Evolutionary conservation across 192 early-diverging fungal genomes (phyloP), one percentile per base, ranked within the genome.

Genomic region (Fimicolochytrium jonesii): DNA sequence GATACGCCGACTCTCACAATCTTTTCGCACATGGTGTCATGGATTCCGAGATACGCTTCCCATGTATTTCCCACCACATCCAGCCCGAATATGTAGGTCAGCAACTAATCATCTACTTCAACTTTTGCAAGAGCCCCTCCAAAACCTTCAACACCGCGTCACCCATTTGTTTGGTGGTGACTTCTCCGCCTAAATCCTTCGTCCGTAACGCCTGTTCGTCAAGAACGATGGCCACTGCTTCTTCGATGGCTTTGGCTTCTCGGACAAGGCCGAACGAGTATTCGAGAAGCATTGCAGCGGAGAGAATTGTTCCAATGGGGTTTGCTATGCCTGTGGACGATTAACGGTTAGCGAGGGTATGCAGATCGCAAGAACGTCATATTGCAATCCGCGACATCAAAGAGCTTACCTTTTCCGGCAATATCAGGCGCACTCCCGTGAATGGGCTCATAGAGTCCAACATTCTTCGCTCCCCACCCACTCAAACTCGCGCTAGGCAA

Each of bases 361-460:
- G n/a, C n/a, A n/a, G n/a, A n/a, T n/a, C n/a, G n/a, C n/a, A n/a
- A n/a, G n/a, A n/a, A n/a, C n/a, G n/a, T n/a, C n/a, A n/a, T n/a
- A n/a, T n/a, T n/a, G n/a, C n/a, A n/a, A n/a, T n/a, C n/a, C n/a
- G n/a, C n/a, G n/a, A n/a, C n/a, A n/a, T n/a, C 10, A 39, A 39
- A 0, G 2, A 28, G 23, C 61, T 60, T 61, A 74, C 77, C 90
- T 77, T 95, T 84, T 41, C 97, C 97, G 35, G 97, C 94, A 77
- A 99, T 97, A 77, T 99, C 97, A 29, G 97, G 97, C 2, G 97
- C 94, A 28, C 89, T 92, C 42, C 97, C 97, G 75, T 99, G 97
- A 69, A 97, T 97, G n/a, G 97, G 97, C 80, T 99, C 97, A 66
- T 96, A 99, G 48, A 99, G 65, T 57, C 96, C 94, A 49, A 89